Evolutionary conservation across 1,284 basidiomycete genomes (phyloP), one percentile per base, ranked within the genome.

Genomic region (Boletus sp.): DNA sequence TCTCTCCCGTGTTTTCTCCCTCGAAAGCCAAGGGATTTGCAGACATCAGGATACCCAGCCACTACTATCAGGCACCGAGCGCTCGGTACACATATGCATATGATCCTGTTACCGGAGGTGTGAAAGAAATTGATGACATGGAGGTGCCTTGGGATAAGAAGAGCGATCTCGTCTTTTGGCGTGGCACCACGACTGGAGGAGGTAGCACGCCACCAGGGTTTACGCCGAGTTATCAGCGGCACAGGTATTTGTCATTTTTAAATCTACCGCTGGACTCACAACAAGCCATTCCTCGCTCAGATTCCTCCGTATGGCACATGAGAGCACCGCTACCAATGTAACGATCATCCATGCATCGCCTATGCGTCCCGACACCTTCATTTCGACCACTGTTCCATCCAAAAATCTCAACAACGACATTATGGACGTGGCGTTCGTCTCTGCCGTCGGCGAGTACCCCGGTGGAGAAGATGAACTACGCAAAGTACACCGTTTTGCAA

Each of bases 1-100:
- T 94, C 12, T 94, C 91, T 67, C 94, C 94, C 5, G 80, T 97
- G 44, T 88, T 96, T 66, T 94, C 90, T 3, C 93, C 94, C 0
- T 89, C 91, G 0, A 91, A 88, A 62, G 81, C 84, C 0, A 71
- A 72, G 23, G 94, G 94, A 0, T 97, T 87, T 65, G 73, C 81
- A 51, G 94, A 97, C 64, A 92, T 97, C 54, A 75, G 88, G 45
- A 93, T 97, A 54, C 94, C 94, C 0, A 91, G 88, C 55, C 92
- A 96, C 66, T 95, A 96, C 66, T 95, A 97, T 67, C 91, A 90
- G 62, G 85, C 84, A 12, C 84, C 84, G 44, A 91, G 86, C 12
- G 73, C 78, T 49, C 72, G 84, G 49, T 94, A 94, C 62, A 91
- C 91, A 0, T 96, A 96, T 57, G 94, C 87, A 1, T 94, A 88